Base-by-base conservation (phyloP, 2,329 filamentous ascomycete species). In the Aspergillus novofumigatus region DNA sequence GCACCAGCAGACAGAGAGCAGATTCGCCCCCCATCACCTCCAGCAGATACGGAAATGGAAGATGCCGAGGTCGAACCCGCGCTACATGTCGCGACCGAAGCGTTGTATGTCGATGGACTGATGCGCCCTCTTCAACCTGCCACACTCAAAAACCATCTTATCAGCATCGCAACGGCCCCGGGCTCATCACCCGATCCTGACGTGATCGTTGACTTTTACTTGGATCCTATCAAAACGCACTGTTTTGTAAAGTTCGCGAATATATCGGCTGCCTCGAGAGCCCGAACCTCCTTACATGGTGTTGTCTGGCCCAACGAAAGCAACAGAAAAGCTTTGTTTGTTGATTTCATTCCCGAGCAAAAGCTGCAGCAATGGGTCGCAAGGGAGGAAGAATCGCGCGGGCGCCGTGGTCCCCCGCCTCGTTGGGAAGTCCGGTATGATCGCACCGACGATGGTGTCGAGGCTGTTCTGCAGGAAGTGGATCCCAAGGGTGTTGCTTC, bases 101-200 rank as follows among this genome's bases (percentile, higher is more conserved):
- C 90, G 17, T 78, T 97, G 49, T 97, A 97, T 76, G 94, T 97
- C 65, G 87, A 88, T 72, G 88, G 96, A 67, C 85, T 97, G 54
- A 92, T 95, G 85, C 87, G 93, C 49, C 92, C 94, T 9, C 80
- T 97, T 23, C 88, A 91, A 58, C 83, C 86, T 0, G 77, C 80
- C 26, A 79, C 80, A 20, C 82, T 97, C 1, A 85, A 84, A 65
- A 80, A 83, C 1, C 86, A 97, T 68, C 80, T 97, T 4, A 71
- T 83, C 47, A 77, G 82, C 6, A 82, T 97, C 44, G 90, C 91
- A 1, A 80, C 86, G 3, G 80, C 86, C 0, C 78, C 83, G 1
- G 77, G 77, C 26, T 72, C 77, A 21, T 72, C 80, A 2, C 73
- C 79, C 1, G 78, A 86, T 51, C 71, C 82, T 5, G 78, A 83